These are phyloP conservation scores for Microbotryomycetes sp. DNA, from an alignment of 1,284 basidiomycete species.

Conservation along the genomic window DNA sequence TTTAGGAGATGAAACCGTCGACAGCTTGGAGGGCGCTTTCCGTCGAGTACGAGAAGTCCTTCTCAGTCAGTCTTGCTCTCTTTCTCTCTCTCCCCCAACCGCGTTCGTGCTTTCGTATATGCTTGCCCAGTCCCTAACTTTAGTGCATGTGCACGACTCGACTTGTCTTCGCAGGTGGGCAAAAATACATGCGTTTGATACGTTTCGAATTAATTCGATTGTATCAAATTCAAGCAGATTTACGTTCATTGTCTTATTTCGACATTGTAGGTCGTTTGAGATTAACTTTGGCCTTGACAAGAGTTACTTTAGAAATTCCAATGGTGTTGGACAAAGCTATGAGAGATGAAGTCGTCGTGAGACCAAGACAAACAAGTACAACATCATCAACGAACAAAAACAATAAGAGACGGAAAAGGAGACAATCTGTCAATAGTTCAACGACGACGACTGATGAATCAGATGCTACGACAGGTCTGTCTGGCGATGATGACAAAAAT, in stretches of 20 bases:
- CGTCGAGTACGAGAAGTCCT: slow-evolving; percentile 39
- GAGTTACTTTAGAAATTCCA: slow-evolving; percentile 71
- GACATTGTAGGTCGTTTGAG: slow-evolving; percentile 69
- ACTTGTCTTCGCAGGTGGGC: slow-evolving; percentile 53
- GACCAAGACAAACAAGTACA: neutral
- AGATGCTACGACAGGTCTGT: neutral
- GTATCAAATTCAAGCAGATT: slow-evolving; percentile 61
- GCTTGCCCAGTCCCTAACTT: too few relatives aligned
- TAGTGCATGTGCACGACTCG: too few relatives aligned
- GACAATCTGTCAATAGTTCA: neutral
- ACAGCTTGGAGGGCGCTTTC: slow-evolving; percentile 43
- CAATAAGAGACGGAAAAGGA: too few relatives aligned
- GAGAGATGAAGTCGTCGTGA: slow-evolving; percentile 31
- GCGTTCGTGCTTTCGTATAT: too few relatives aligned
- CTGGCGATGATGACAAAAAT: neutral
- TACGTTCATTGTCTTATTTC: slow-evolving; percentile 67
- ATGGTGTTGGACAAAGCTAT: slow-evolving; percentile 68
- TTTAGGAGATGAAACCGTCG: slow-evolving; percentile 42
- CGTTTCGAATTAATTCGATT: slow-evolving; percentile 64
- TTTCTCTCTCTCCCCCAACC: neutral
- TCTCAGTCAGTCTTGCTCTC: slow-evolving; percentile 31
- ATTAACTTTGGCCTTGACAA: slow-evolving; percentile 66
- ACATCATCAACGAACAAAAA: neutral
- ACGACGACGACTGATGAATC: neutral
- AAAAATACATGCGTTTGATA: slow-evolving; percentile 65